A percentile compares a stretch with the other conserved stretches of the same genome.
Conservation (phyloP, 2,329 filamentous ascomycete genomes). For the Ophiocordyceps camponoti-rufipedis region DNA sequence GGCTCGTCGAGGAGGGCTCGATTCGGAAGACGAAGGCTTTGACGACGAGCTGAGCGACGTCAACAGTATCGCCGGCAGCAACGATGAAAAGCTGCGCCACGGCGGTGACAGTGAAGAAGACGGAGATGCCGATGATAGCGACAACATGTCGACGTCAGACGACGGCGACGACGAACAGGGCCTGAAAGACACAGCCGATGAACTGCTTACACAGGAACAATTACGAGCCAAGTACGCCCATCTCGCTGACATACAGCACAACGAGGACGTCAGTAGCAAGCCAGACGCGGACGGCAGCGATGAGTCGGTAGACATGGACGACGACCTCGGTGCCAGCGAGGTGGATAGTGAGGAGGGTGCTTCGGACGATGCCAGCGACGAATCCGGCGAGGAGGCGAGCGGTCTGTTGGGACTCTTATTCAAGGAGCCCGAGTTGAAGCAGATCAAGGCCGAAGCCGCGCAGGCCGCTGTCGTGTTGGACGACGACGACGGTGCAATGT, state of each 20-base stretch:
- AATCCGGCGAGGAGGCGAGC: conserved; percentile 22
- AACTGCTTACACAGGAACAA: conserved; percentile 50
- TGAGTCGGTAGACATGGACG: conserved; percentile 51
- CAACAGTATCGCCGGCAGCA: conserved; percentile 17
- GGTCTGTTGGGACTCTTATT: conserved; percentile 40
- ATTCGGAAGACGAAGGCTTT: conserved; percentile 32
- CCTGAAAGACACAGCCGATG: conserved; percentile 34
- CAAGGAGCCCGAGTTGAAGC: conserved; percentile 36
- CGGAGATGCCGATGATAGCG: conserved; percentile 17
- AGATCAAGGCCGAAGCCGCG: conserved; percentile 25
- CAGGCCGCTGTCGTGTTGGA: conserved; percentile 4
- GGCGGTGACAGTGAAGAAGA: conserved; percentile 22
- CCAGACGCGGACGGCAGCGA: conserved; percentile 19
- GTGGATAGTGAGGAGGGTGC: conserved; percentile 21
- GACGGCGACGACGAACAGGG: conserved; percentile 39
- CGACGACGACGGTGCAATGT: conserved; percentile 9
- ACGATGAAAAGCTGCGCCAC: conserved; percentile 14
- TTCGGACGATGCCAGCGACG: conserved; percentile 20
- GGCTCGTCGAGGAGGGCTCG: conserved; percentile 34
- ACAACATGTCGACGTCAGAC: conserved; percentile 42
- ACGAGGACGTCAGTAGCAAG: conserved; percentile 3
- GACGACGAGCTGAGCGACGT: conserved; percentile 31
- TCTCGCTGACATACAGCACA: conserved; percentile 29
- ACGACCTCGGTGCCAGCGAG: conserved; percentile 43
- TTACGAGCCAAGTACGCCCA: conserved; percentile 50